Percentiles rank a stretch among this genome's conserved stretches.
These are phyloP conservation scores for Cenococcum geophilum DNA, from an alignment of 495 filamentous ascomycete species.

Conservation along the genomic window DNA sequence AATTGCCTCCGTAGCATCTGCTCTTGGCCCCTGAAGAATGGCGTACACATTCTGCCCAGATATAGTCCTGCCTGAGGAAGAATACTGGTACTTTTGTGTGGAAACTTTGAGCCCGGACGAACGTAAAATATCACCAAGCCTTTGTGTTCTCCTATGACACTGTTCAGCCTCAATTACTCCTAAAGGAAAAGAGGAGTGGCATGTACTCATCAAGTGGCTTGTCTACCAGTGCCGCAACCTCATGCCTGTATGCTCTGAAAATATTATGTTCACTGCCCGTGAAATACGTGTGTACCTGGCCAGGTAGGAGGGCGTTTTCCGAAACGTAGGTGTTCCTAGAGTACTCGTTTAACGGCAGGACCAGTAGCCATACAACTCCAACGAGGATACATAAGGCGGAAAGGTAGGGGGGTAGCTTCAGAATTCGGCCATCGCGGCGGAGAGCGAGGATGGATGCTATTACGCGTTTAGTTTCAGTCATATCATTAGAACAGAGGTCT, in stretches of 20 bases:
- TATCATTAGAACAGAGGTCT: conserved; percentile 1
- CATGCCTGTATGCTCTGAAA: conserved; percentile 85
- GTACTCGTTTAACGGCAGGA: conserved; percentile 90
- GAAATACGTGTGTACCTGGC: conserved; percentile 97
- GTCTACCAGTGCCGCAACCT: conserved; percentile 47
- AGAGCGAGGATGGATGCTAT: conserved; percentile 40
- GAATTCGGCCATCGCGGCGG: conserved; percentile 60
- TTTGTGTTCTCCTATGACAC: conserved; percentile 42
- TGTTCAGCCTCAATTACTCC: conserved; percentile 10
- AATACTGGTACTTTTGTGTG: conserved; percentile 77
- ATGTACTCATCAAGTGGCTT: conserved; percentile 29
- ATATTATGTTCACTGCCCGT: conserved; percentile 91
- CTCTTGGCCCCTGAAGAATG: conserved; percentile 87
- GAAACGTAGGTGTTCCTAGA: conserved; percentile 92
- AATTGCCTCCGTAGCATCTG: conserved; percentile 97
- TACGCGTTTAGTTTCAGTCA: background rate
- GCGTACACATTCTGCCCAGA: conserved; percentile 89
- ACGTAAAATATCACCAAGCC: conserved; percentile 65
- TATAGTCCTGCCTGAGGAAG: conserved; percentile 62
- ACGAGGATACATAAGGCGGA: conserved; percentile 82
- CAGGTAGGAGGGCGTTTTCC: conserved; percentile 91
- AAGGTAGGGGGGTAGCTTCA: conserved; percentile 71
- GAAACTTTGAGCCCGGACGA: conserved; percentile 77
- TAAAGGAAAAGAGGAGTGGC: background rate
- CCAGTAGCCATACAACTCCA: conserved; percentile 84